phyloP scores from a whole-genome alignment of 805 yeast genomes.

The Ogataea ramenticola region DNA sequence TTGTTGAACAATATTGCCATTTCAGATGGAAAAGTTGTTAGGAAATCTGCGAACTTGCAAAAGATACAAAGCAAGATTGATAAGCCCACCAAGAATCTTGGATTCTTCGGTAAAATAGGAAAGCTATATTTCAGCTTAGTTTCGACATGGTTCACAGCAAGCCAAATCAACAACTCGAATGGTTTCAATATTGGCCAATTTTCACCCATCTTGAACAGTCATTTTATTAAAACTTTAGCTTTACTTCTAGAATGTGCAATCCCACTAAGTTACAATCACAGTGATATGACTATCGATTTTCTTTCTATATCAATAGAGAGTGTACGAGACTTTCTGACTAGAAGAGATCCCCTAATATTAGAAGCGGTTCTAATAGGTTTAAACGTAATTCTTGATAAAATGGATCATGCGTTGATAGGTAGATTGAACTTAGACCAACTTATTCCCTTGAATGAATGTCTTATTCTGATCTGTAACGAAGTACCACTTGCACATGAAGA shows the following conservation, averaged over 20 bases:
- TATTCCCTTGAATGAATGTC: slow-evolving; percentile 1
- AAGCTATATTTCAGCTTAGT: slow-evolving; percentile 49
- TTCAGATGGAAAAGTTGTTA: slow-evolving; percentile 35
- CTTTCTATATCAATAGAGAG: slow-evolving; percentile 23
- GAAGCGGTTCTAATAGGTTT: slow-evolving; percentile 7
- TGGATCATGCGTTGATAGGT: slow-evolving; percentile 6
- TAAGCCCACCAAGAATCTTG: slow-evolving; percentile 13
- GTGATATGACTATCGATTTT: slow-evolving; percentile 53
- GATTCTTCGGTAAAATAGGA: slow-evolving; percentile 33
- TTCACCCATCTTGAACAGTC: slow-evolving; percentile 46
- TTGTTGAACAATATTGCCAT: slow-evolving; percentile 20
- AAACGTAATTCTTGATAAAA: slow-evolving; percentile 7
- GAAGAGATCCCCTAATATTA: slow-evolving; percentile 2
- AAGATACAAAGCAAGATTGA: slow-evolving; percentile 5
- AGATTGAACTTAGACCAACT: slow-evolving; percentile 6
- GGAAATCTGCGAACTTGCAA: slow-evolving; percentile 32
- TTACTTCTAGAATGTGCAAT: slow-evolving; percentile 51
- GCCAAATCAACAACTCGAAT: slow-evolving; percentile 31
- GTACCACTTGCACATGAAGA: neutral
- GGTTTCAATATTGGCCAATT: slow-evolving; percentile 45
- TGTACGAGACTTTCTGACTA: neutral
- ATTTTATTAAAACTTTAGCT: slow-evolving; percentile 52
- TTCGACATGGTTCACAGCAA: slow-evolving; percentile 34
- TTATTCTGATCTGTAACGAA: neutral
- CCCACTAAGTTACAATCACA: slow-evolving; percentile 42